Percentiles rank a stretch among this genome's conserved stretches.
phyloP scores from a whole-genome alignment of 306 rosid genomes.

The Rosa rugosa region DNA sequence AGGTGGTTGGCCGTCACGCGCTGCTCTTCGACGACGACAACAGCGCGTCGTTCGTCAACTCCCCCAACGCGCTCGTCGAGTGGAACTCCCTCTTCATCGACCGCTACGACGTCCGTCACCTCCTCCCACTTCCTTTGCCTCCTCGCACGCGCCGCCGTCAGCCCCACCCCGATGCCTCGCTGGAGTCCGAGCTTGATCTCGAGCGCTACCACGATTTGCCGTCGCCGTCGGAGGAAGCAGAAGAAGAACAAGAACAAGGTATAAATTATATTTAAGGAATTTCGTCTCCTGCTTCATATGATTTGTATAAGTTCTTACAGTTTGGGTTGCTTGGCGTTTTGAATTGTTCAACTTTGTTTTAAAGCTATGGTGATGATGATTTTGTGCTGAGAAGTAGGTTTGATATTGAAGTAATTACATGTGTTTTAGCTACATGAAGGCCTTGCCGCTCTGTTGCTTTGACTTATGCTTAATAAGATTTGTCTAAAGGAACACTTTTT shows the following conservation, averaged over 20 bases:
- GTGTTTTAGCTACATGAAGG: background rate
- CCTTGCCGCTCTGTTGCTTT: too few species aligned
- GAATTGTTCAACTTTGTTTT: background rate
- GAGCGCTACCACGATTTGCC: constrained; percentile 81
- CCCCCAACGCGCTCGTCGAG: constrained; percentile 72
- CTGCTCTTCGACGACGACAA: constrained; percentile 81
- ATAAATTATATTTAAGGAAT: background rate
- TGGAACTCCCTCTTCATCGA: constrained; percentile 89
- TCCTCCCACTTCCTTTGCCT: constrained; percentile 62
- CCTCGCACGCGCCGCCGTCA: constrained; percentile 62
- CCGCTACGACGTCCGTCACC: constrained; percentile 92
- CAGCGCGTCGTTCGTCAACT: constrained; percentile 70
- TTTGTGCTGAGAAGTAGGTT: background rate
- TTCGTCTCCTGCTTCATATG: background rate
- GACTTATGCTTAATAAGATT: too few species aligned
- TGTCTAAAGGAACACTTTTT: too few species aligned
- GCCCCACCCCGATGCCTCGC: constrained; percentile 32
- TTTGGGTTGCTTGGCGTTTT: background rate
- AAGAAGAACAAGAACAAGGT: constrained; percentile 50
- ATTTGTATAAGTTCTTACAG: background rate
- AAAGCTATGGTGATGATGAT: background rate
- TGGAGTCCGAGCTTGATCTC: constrained; percentile 54
- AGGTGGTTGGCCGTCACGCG: constrained; percentile 76
- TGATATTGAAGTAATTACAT: background rate
- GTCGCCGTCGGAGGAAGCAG: constrained; percentile 28